These are phyloP conservation scores for Fraxinus platypoda DNA, from an alignment of 305 asterid species.

Conservation along the genomic window DNA sequence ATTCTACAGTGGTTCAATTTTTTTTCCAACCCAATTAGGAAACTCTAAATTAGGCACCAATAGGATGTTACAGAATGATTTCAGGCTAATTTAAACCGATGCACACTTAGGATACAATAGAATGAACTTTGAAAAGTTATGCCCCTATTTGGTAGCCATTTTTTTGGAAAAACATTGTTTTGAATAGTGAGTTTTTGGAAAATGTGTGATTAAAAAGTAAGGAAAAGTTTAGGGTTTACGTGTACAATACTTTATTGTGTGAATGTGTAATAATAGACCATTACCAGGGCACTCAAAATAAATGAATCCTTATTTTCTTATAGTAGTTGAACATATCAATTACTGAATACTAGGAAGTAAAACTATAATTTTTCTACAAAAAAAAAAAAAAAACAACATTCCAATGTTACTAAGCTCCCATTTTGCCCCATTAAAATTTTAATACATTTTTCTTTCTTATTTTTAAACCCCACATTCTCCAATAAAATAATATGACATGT, in stretches of 20 bases:
- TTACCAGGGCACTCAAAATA: neutral
- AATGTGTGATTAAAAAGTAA: too few relatives aligned
- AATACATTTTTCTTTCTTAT: too few relatives aligned
- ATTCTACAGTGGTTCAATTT: neutral
- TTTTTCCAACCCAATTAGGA: slow-evolving; percentile 2
- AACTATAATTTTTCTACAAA: neutral
- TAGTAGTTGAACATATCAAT: neutral
- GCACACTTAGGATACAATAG: slow-evolving; percentile 11
- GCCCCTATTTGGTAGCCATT: too few relatives aligned
- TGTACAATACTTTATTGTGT: too few relatives aligned
- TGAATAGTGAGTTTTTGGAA: too few relatives aligned
- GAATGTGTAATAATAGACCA: neutral
- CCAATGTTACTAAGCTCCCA: too few relatives aligned
- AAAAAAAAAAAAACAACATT: neutral
- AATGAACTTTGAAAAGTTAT: neutral
- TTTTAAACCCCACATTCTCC: too few relatives aligned
- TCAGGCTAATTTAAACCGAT: neutral
- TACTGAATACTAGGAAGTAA: neutral
- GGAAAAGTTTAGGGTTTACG: too few relatives aligned
- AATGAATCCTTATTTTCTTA: neutral
- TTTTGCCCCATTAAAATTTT: too few relatives aligned
- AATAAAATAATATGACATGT: too few relatives aligned
- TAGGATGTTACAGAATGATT: neutral
- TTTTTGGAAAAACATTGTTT: too few relatives aligned
- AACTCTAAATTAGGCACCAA: neutral